These are phyloP conservation scores for Venturia carpophila DNA, from an alignment of 2,329 filamentous ascomycete species.

Conservation along the genomic window DNA sequence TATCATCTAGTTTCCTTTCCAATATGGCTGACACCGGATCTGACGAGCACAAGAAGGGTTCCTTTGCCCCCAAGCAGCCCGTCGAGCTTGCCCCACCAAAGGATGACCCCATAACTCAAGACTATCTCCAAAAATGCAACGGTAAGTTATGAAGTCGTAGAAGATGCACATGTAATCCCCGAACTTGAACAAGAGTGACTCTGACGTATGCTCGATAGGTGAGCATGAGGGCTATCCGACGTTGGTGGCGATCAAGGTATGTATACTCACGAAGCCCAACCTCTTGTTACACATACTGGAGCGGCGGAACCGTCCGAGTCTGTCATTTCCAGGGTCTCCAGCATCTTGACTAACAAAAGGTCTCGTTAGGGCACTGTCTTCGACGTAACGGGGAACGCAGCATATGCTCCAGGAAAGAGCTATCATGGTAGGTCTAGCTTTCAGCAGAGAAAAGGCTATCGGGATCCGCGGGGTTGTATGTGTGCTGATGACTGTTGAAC, in stretches of 20 bases:
- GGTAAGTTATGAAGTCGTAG: constrained; percentile 50
- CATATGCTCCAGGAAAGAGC: constrained; percentile 72
- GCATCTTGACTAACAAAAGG: not conserved
- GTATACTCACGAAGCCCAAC: not conserved
- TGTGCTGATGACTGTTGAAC: constrained; percentile 15
- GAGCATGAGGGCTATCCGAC: constrained; percentile 53
- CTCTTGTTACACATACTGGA: not conserved
- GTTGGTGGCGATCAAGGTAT: constrained; percentile 52
- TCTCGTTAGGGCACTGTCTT: constrained; percentile 72
- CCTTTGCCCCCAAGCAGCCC: constrained; percentile 70
- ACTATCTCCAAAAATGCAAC: constrained; percentile 72
- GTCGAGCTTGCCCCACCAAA: constrained; percentile 77
- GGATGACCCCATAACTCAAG: constrained; percentile 72
- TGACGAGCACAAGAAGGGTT: constrained; percentile 29
- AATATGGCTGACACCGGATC: constrained; percentile 15
- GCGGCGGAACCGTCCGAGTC: not conserved
- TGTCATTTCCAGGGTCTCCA: too few relatives aligned
- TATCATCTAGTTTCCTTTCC: too few relatives aligned
- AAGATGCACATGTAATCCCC: constrained; percentile 8
- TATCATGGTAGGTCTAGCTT: constrained; percentile 61
- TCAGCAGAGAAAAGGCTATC: not conserved
- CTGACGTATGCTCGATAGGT: constrained; percentile 39
- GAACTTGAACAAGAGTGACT: not conserved
- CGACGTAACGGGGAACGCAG: constrained; percentile 83
- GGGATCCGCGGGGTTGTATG: not conserved